Conservation (phyloP, 2,329 filamentous ascomycete species). For the Arthroderma uncinatum region DNA sequence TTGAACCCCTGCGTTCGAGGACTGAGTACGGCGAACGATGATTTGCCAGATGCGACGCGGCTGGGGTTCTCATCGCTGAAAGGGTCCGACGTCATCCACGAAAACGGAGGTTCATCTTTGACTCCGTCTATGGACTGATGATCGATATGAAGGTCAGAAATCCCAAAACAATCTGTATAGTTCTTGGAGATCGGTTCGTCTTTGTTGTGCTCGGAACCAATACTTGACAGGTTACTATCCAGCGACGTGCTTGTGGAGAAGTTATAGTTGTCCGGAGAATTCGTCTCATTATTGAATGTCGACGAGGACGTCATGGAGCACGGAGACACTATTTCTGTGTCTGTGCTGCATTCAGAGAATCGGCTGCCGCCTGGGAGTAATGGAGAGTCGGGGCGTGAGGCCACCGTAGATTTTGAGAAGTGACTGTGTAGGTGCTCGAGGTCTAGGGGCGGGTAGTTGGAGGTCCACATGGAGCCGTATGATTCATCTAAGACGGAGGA, state of each 20-base stretch:
- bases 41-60: neutral
- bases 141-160: neutral
- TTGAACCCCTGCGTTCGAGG: neutral
- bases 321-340: constrained; percentile 27
- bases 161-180: neutral
- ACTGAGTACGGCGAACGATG: neutral
- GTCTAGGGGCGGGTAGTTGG: constrained; percentile 21
- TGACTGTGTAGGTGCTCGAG: constrained; percentile 29
- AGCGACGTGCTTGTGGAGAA: neutral
- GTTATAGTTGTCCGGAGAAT: neutral
- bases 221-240: neutral
- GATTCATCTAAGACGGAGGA: constrained; percentile 35
- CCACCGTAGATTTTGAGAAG: constrained; percentile 32
- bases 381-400: constrained; percentile 19
- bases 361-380: constrained; percentile 25
- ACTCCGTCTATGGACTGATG: neutral
- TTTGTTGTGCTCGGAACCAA: neutral
- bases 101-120: neutral
- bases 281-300: constrained; percentile 21
- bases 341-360: constrained; percentile 32
- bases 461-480: constrained; percentile 14
- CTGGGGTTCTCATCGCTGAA: neutral
- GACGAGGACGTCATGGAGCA: constrained; percentile 29
- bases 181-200: neutral
- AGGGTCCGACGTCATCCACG: constrained; percentile 1